Evolutionary conservation across 2,329 filamentous ascomycete species (phyloP).

Genomic region (Aspergillus brasiliensis): DNA sequence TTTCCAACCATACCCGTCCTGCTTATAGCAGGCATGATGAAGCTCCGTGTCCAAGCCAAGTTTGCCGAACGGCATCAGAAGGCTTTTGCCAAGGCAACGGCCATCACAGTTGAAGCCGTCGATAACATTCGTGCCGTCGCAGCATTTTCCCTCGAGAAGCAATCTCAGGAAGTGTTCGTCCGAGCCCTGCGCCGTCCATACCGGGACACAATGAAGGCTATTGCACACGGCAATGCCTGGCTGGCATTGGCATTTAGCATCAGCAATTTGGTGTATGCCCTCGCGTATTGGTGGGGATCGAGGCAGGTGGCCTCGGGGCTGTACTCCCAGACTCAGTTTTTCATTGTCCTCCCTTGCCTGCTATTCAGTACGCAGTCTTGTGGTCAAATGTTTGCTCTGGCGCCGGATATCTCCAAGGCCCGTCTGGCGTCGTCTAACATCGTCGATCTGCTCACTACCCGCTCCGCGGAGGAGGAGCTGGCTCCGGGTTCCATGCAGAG

Average conservation of each 20-base stretch:
- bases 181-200: constrained; percentile 49
- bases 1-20: constrained; percentile 69
- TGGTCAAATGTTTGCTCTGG: constrained; percentile 73
- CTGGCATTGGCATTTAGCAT: constrained; percentile 45
- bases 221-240: constrained; percentile 48
- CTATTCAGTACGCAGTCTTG: constrained; percentile 73
- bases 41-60: constrained; percentile 61
- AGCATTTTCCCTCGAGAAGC: constrained; percentile 54
- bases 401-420: constrained; percentile 69
- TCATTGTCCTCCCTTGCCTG: constrained; percentile 71
- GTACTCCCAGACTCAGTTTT: constrained; percentile 68
- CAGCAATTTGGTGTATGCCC: constrained; percentile 69
- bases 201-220: constrained; percentile 50
- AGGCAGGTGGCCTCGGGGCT: constrained; percentile 67
- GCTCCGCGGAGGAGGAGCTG: constrained; percentile 30
- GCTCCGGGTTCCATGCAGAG: constrained; percentile 15
- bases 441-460: constrained; percentile 40
- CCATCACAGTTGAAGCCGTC: constrained; percentile 43
- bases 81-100: constrained; percentile 52
- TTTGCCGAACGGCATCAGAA: constrained; percentile 58
- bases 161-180: constrained; percentile 48
- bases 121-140: constrained; percentile 55
- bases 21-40: constrained; percentile 68
- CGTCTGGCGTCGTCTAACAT: constrained; percentile 62
- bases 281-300: constrained; percentile 79